phyloP scores from a whole-genome alignment of 1,284 basidiomycete genomes.

The Ceratobasidium sp. region DNA sequence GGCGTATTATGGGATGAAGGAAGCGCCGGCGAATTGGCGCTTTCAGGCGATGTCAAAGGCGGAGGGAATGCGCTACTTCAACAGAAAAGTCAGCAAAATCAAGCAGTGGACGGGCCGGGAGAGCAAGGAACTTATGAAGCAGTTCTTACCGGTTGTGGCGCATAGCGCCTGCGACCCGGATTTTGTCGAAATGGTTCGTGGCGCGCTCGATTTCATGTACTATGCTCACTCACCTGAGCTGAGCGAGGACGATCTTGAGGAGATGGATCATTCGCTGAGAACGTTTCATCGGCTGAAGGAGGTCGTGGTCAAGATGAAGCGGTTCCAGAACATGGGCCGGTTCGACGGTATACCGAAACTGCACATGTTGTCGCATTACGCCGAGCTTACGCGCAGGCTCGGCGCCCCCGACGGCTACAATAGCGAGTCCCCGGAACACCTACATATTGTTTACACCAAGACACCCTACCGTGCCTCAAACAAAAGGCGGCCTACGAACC shows the following conservation, averaged over 20 bases:
- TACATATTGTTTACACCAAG: slow-evolving; percentile 48
- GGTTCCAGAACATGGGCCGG: background rate
- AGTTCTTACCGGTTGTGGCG: slow-evolving; percentile 8
- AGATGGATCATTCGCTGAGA: slow-evolving; percentile 21
- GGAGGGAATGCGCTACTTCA: slow-evolving; percentile 32
- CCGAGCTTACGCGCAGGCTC: background rate
- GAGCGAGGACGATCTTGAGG: slow-evolving; percentile 8
- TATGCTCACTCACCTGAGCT: background rate
- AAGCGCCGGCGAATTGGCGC: slow-evolving; percentile 33
- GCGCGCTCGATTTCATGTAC: slow-evolving; percentile 9
- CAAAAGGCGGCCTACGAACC: slow-evolving; percentile 11
- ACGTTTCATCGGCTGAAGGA: background rate
- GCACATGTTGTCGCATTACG: slow-evolving; percentile 53
- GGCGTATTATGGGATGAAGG: slow-evolving; percentile 28
- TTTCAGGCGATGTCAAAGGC: slow-evolving; percentile 32
- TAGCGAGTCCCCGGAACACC: slow-evolving; percentile 45
- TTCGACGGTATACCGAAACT: slow-evolving; percentile 57
- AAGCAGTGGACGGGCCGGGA: slow-evolving; percentile 55
- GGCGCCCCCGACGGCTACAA: slow-evolving; percentile 46
- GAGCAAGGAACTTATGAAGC: slow-evolving; percentile 56
- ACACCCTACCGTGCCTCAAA: slow-evolving; percentile 22
- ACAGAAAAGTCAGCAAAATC: slow-evolving; percentile 48
- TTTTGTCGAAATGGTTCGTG: slow-evolving; percentile 36
- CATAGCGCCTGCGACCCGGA: background rate
- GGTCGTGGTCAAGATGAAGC: background rate